Base-by-base conservation (phyloP, 371 early-diverging fungal species). In the Mucor circinelloides region DNA sequence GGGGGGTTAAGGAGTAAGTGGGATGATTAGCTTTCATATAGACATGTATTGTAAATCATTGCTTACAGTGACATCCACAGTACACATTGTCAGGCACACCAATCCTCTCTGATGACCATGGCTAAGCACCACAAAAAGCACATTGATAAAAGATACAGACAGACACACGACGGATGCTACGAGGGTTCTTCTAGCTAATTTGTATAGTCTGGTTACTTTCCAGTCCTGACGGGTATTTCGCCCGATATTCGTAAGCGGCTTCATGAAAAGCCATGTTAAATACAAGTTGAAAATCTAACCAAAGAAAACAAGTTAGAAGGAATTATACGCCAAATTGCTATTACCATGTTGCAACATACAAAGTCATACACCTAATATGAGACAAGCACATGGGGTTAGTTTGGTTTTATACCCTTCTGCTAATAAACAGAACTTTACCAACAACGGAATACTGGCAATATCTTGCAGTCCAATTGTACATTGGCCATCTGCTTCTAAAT, bases 391-490 rank as follows among this genome's bases (percentile, higher is more conserved):
- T 52, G 27, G 27, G 3, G 21, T 52, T 27, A 52, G 52, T 52
- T 15, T n/a, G 9, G 28, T 28, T 62, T 32, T 34, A 28, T 23
- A 21, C 54, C 40, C n/a, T 19, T 30, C 40, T 55, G 8, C 40
- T n/a, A 46, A 60, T 6, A 31, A 58, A 31, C n/a, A 19, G 25
- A 17, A 63, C 50, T 69, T 40, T 70, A 82, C 81, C 72, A 83
- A 50, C 19, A 87, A 71, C 10, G 78, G 78, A 57, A 87, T 70
- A 67, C 85, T 83, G 23, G 87, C 85, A 59, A 80, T 52, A 0
- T 73, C 80, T 64, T 81, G 76, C 28, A 85, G 64, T 31, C 85
- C 86, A 67, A 84, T 85, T 31, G 71, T 77, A 63, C 87, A 87
- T 25, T 63, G 62, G 8, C 83, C 85, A 57, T 79, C 71, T 0